Base-by-base conservation (phyloP, 2,329 filamentous ascomycete genomes). In the Diaporthe ampelina region DNA sequence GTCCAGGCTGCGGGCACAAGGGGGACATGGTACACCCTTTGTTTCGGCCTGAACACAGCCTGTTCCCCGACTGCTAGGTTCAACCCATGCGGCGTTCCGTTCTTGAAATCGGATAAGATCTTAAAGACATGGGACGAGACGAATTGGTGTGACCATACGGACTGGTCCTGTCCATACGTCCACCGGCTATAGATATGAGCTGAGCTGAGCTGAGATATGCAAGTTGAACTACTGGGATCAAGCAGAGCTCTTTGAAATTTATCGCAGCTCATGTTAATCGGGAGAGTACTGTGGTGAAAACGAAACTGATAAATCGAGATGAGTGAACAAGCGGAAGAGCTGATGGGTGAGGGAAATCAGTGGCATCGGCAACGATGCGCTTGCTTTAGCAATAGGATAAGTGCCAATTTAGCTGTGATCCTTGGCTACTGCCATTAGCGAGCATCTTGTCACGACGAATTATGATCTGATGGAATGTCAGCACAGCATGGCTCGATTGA, bases 41-140 rank as follows among this genome's bases (percentile, higher is more conserved):
- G 63, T 67, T 67, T 67, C 63, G 63, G 63, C 3, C 29, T 67
- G 45, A 35, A 24, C 21, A 67, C 21, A 4, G 45, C 29, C 21
- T 24, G 15, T 26, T 52, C 63, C 61, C 61, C 63, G 45, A 26
- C 29, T 67, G 29, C 63, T 26, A 37, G 63, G 45, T 11, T 67
- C 29, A 9, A 52, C 45, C 29, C 29, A 24, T 52, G 45, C n/a
- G 19, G 13, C 29, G 19, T 9, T n/a, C 63, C 21, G 21, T 50
- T 26, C 26, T 19, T 52, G 21, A 67, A 67, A 10, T 67, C 63
- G 45, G 45, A 52, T 21, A 24, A 48, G 10, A 52, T 67, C 11
- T 67, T 67, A 45, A n/a, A 11, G 15, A 67, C 26, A 67, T 67
- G 21, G 63, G 63, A 52, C 29, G 63, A 37, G 63, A 52, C n/a